Base-by-base conservation (phyloP, 768 basidiomycete species). In the Naganishia vishniacii region DNA sequence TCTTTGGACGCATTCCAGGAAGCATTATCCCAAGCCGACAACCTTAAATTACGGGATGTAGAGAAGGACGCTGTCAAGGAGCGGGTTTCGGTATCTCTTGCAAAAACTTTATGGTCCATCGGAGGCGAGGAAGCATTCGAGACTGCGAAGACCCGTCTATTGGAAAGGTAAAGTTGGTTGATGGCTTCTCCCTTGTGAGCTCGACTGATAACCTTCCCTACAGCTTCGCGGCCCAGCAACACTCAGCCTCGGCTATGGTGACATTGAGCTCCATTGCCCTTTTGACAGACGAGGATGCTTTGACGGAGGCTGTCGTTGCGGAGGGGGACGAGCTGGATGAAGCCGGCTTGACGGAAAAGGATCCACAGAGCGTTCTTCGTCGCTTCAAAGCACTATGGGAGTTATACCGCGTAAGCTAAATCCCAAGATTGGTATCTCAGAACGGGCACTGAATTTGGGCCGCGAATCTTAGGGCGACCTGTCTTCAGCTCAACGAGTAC, bases 181-280 rank as follows among this genome's bases (percentile, higher is more conserved):
- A 12, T 23, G 34, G 34, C 34, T 37, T 15, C 7, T 37, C 15
- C 34, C 34, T 37, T 37, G 15, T 37, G 31, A 37, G 23, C 40
- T 31, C 34, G 16, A 8, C 51, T 20, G 49, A 23, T 28, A 2
- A 16, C 5, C 41, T 26, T 25, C 16, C 26, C 28, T 59, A 20
- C 68, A 94, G 92, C 70, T 87, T 95, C 67, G 81, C 86, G 0
- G 76, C 81, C 26, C 88, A 94, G 72, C 82, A 86, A 0, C 87
- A 87, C 66, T 89, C 92, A 71, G 73, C 91, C 53, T 81, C 83
- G 60, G 90, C 89, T 0, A 88, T 94, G 74, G 88, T 87, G 48
- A 83, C 86, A 0, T 82, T 97, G 0, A 88, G 88, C 0, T 88
- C 88, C n/a, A 91, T 95, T 84, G 91, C 89, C 12, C 85, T 91